Conservation (phyloP, 495 filamentous ascomycete species). For the Talaromyces borbonicus region DNA sequence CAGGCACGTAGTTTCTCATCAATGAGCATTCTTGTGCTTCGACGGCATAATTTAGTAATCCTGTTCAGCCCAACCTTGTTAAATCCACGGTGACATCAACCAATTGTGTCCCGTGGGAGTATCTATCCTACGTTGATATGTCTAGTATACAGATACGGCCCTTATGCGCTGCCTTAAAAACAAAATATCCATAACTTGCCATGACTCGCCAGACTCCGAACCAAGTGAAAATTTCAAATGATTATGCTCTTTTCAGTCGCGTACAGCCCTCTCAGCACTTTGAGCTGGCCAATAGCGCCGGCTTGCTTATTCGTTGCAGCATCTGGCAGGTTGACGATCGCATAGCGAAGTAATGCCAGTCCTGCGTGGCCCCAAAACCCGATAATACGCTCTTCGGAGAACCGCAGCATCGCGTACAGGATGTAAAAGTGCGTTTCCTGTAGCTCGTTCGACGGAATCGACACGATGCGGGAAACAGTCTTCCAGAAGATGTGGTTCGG, state of each 20-base stretch:
- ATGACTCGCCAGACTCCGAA: neutral
- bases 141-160: too few species aligned
- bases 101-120: too few species aligned
- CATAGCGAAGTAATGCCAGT: slow-evolving; percentile 49
- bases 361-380: slow-evolving; percentile 67
- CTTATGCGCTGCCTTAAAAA: too few species aligned
- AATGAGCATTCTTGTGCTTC: too few species aligned
- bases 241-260: slow-evolving; percentile 48
- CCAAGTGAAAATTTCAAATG: slow-evolving; percentile 17
- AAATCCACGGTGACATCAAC: too few species aligned
- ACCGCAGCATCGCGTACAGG: slow-evolving; percentile 65
- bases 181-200: too few species aligned
- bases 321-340: slow-evolving; percentile 59
- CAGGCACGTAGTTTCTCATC: too few species aligned
- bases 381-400: slow-evolving; percentile 60
- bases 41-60: too few species aligned
- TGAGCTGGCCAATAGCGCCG: slow-evolving; percentile 46
- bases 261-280: slow-evolving; percentile 49
- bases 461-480: slow-evolving; percentile 59
- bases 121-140: too few species aligned
- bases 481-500: slow-evolving; percentile 75
- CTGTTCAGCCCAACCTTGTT: too few species aligned
- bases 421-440: slow-evolving; percentile 71
- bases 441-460: slow-evolving; percentile 54
- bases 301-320: slow-evolving; percentile 34